Conservation (phyloP, 345 rosid species). For the Durio zibethinus region DNA sequence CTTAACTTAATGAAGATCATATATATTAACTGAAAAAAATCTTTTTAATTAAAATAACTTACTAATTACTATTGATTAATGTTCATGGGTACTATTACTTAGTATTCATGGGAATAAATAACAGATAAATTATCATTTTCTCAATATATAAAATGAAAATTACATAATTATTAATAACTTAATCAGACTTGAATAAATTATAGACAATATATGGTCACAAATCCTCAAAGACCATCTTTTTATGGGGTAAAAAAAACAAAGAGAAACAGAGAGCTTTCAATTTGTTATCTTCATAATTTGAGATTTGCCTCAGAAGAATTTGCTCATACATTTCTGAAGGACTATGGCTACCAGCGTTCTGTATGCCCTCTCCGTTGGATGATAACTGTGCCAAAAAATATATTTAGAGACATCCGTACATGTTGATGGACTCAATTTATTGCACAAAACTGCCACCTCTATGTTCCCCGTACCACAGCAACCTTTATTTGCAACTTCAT, state of each 20-base stretch:
- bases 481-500: conserved; percentile 38
- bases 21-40: too few species aligned
- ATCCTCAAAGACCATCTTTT: not conserved
- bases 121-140: not conserved
- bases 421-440: conserved; percentile 25
- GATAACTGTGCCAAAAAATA: conserved; percentile 73
- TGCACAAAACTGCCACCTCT: conserved; percentile 45
- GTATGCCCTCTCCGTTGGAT: conserved; percentile 66
- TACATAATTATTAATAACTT: not conserved
- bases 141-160: not conserved
- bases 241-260: not conserved
- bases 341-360: conserved; percentile 23
- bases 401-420: conserved; percentile 43
- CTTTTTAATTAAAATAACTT: too few species aligned
- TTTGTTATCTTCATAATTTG: not conserved
- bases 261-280: not conserved
- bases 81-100: too few species aligned
- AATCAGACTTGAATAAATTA: not conserved
- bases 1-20: too few species aligned
- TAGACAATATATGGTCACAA: not conserved
- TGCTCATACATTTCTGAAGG: conserved; percentile 20
- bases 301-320: conserved; percentile 29
- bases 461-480: conserved; percentile 58
- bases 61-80: too few species aligned
- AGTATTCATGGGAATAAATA: not conserved